Conservation (phyloP, 495 filamentous ascomycete species). For the Xylaria acuta region DNA sequence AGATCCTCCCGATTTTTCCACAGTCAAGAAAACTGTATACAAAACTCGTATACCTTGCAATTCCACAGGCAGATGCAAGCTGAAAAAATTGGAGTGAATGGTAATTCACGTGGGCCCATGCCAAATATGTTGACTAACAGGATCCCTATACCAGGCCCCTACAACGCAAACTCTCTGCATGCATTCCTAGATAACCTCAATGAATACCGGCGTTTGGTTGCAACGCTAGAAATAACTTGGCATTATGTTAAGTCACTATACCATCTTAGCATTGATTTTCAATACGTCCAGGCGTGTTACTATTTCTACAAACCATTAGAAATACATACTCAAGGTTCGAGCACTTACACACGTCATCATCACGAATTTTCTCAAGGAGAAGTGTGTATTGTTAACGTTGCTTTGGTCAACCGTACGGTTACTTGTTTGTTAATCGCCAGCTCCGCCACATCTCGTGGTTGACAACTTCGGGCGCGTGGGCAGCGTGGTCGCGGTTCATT, state of each 20-base stretch:
- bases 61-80: not conserved
- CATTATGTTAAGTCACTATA: not conserved
- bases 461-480: not conserved
- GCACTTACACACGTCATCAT: not conserved
- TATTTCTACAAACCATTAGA: not conserved
- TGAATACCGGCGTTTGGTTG: not conserved
- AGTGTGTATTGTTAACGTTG: not conserved
- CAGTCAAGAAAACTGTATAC: not conserved
- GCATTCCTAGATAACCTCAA: not conserved
- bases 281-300: not conserved
- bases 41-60: not conserved
- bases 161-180: not conserved
- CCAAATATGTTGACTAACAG: not conserved
- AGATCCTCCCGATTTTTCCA: not conserved
- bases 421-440: not conserved
- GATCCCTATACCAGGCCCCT: not conserved
- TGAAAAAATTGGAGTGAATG: not conserved
- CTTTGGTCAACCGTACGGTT: not conserved
- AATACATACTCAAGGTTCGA: not conserved
- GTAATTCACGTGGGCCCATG: not conserved
- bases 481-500: slow-evolving; percentile 2
- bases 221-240: not conserved
- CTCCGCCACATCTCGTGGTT: not conserved
- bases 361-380: not conserved
- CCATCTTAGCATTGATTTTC: not conserved